Percentiles rank a stretch among this genome's conserved stretches.
Evolutionary conservation across 2,329 filamentous ascomycete species (phyloP).

Genomic region (Aspergillus japonicus): DNA sequence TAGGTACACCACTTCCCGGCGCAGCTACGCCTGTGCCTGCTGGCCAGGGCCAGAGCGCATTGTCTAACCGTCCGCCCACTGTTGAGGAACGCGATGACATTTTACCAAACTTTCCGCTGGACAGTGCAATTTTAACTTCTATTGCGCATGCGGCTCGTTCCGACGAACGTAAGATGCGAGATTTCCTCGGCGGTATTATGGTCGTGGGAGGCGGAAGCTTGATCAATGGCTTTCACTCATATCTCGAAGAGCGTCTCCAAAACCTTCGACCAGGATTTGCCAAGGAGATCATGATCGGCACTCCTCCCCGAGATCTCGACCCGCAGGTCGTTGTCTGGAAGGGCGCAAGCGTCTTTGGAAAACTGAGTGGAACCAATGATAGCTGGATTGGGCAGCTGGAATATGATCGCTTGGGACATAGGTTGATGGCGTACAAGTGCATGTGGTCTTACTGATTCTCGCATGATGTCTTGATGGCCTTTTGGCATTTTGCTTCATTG

Average conservation of each 20-base stretch:
- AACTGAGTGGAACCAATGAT: conserved; percentile 82
- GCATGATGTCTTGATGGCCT: conserved; percentile 7
- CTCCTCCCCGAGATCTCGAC: conserved; percentile 87
- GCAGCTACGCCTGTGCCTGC: conserved; percentile 42
- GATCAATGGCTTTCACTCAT: conserved; percentile 73
- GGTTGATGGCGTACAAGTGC: conserved; percentile 80
- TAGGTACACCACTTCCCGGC: conserved; percentile 62
- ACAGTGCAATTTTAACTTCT: conserved; percentile 83
- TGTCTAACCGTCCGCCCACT: conserved; percentile 42
- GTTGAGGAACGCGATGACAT: conserved; percentile 71
- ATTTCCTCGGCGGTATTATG: conserved; percentile 88
- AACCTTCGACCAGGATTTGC: conserved; percentile 59
- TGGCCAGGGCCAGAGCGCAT: conserved; percentile 28
- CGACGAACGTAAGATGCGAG: conserved; percentile 89
- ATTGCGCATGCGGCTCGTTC: conserved; percentile 83
- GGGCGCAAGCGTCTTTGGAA: conserved; percentile 92
- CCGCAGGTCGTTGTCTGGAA: conserved; percentile 98
- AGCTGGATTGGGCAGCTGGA: conserved; percentile 88
- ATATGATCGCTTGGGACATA: conserved; percentile 79
- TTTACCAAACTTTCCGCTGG: conserved; percentile 78
- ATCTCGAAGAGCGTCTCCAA: conserved; percentile 79
- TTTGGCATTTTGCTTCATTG: conserved; percentile 9
- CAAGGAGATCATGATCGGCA: conserved; percentile 67
- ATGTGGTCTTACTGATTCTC: conserved; percentile 57
- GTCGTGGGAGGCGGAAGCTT: conserved; percentile 82